Evolutionary conservation across 2,329 filamentous ascomycete species (phyloP).

Genomic region (Fusarium duplospermum): DNA sequence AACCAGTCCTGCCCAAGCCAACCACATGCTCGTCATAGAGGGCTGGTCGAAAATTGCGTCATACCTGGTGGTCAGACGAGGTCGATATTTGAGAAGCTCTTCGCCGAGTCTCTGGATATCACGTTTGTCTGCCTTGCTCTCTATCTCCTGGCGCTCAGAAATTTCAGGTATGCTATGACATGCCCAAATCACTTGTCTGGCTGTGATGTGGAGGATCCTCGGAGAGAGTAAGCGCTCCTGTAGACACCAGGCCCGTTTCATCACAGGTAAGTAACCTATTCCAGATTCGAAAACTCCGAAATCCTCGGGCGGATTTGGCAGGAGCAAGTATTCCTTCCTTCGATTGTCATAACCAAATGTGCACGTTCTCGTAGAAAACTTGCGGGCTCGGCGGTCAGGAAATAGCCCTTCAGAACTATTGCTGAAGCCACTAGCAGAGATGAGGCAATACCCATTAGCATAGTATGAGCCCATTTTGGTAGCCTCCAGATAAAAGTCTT

Average conservation of each 20-base stretch:
- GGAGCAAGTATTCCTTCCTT: neutral
- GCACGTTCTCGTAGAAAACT: neutral
- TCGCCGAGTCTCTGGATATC: neutral
- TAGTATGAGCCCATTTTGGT: neutral
- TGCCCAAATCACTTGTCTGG: neutral
- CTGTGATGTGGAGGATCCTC: neutral
- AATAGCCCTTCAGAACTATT: neutral
- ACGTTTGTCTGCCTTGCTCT: neutral
- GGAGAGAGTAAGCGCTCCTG: neutral
- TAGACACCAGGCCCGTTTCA: neutral
- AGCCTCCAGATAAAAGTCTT: neutral
- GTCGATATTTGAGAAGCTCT: neutral
- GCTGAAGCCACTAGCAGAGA: neutral
- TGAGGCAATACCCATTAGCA: neutral
- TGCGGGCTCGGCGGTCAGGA: no score
- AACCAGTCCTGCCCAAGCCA: neutral
- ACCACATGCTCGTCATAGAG: neutral
- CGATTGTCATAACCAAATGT: neutral
- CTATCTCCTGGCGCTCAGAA: no score
- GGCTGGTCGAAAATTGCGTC: neutral
- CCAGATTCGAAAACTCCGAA: no score
- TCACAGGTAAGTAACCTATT: no score
- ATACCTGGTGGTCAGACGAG: neutral
- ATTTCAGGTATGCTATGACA: neutral
- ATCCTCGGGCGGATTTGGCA: neutral